phyloP scores from a whole-genome alignment of 148 eudicot species.

The Polygonum maritimum region DNA sequence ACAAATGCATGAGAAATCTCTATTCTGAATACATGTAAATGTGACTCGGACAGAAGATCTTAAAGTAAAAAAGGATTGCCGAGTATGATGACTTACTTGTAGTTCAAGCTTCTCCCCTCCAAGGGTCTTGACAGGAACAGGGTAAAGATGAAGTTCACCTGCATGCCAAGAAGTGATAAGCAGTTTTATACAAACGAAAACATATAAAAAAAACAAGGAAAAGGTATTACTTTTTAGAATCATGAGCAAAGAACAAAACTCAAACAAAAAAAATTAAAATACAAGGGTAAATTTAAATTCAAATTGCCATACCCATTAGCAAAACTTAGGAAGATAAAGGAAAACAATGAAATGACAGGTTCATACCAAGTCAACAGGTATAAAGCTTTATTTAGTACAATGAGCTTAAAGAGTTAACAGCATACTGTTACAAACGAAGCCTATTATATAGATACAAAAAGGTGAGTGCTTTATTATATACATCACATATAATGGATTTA shows the following conservation, averaged over 20 bases:
- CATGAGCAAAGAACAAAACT: background rate
- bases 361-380: background rate
- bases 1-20: background rate
- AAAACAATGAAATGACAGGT: background rate
- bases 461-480: background rate
- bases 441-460: background rate
- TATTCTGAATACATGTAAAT: background rate
- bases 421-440: no score
- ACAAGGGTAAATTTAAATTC: background rate
- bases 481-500: background rate
- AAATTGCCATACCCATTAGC: background rate
- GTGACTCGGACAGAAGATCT: background rate
- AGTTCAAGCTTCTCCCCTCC: constrained; percentile 87
- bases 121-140: constrained; percentile 79
- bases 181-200: background rate
- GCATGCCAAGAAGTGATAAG: constrained; percentile 9
- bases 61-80: background rate
- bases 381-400: background rate
- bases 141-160: constrained; percentile 76
- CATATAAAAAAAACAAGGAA: background rate
- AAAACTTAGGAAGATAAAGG: background rate
- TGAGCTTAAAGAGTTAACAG: no score
- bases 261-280: background rate
- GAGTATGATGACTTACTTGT: constrained; percentile 43
- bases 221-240: background rate